Base-by-base conservation (phyloP, 345 rosid genomes). In the Trapa bicornis region DNA sequence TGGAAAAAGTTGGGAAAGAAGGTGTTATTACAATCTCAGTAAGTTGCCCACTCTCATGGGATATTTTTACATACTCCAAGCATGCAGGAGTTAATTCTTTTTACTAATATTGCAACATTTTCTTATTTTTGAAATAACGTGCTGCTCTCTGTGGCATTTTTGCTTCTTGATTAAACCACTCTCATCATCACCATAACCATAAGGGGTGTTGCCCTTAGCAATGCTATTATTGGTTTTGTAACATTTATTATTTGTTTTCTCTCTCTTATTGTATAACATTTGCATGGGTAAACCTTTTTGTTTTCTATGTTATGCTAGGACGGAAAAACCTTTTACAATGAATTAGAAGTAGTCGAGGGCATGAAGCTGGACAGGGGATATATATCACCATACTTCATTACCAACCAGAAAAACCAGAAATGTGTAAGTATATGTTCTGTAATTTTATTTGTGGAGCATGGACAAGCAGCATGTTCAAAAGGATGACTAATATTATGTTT, bases 1-100 rank as follows among this genome's bases (percentile, higher is more conserved):
- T 95, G 94, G 99, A 95, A 76, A 91, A 89, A 73, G 99, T 91
- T 4, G 99, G 99, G 71, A 95, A 95, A 76, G 99, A 95, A 80
- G 99, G 99, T 74, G 99, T 95, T 10, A 95, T 95, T 71, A 91
- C 96, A 37, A 91, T 95, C 67, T 88, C 86, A 65, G 99, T 95
- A 73, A 83, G 89, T 75, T 9, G 37, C 29, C 50, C 29, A 17
- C 47, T 37, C n/a, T 60, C 16, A 48, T 53, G 5, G 14, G 36
- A 17, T 29, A 5, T 56, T 22, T 1, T 3, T 65, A 6, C 37
- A 14, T 61, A n/a, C n/a, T 17, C 64, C 7, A 48, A 42, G 42
- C 36, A 9, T 36, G 48, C 5, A 22, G 37, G 14, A 32, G 8
- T n/a, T 38, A 37, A 22, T 5, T 17, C 54, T 29, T 33, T 38